phyloP scores from a whole-genome alignment of 768 basidiomycete genomes.

The Termitomyces heimii region DNA sequence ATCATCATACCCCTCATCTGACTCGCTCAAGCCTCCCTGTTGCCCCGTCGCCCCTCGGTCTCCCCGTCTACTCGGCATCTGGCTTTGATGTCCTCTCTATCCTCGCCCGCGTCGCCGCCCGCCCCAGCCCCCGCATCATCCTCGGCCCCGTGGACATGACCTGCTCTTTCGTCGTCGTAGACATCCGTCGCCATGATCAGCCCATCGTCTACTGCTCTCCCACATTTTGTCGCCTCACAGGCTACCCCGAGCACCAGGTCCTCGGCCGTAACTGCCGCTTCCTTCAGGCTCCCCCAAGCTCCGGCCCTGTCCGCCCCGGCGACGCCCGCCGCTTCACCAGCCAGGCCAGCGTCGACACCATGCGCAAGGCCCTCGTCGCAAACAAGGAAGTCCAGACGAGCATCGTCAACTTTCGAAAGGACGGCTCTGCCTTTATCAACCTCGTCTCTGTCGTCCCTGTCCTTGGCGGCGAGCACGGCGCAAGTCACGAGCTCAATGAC shows the following conservation, averaged over 20 bases:
- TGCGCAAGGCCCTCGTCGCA: slow-evolving; percentile 59
- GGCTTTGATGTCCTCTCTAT: slow-evolving; percentile 89
- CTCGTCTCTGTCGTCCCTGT: slow-evolving; percentile 90
- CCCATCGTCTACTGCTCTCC: slow-evolving; percentile 92
- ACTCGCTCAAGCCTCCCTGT: background rate
- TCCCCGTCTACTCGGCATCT: slow-evolving; percentile 79
- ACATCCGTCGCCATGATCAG: slow-evolving; percentile 71
- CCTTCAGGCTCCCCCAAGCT: slow-evolving; percentile 65
- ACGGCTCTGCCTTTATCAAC: slow-evolving; percentile 84
- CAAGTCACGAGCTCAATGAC: slow-evolving; percentile 54
- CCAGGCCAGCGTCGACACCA: slow-evolving; percentile 51
- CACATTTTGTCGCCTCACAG: slow-evolving; percentile 72
- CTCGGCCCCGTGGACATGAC: slow-evolving; percentile 92
- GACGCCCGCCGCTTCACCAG: slow-evolving; percentile 51
- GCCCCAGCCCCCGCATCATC: slow-evolving; percentile 66
- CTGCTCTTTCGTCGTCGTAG: slow-evolving; percentile 89
- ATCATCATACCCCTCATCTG: background rate
- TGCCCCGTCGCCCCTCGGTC: slow-evolving; percentile 27
- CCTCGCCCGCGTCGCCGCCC: slow-evolving; percentile 67
- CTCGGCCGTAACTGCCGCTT: slow-evolving; percentile 90
- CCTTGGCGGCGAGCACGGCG: slow-evolving; percentile 47
- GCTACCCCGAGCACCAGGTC: slow-evolving; percentile 70
- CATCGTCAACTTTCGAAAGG: slow-evolving; percentile 85
- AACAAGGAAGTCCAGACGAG: slow-evolving; percentile 87
- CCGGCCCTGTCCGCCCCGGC: slow-evolving; percentile 30